Conservation (phyloP, 306 rosid species). For the Dryas alaskensis region DNA sequence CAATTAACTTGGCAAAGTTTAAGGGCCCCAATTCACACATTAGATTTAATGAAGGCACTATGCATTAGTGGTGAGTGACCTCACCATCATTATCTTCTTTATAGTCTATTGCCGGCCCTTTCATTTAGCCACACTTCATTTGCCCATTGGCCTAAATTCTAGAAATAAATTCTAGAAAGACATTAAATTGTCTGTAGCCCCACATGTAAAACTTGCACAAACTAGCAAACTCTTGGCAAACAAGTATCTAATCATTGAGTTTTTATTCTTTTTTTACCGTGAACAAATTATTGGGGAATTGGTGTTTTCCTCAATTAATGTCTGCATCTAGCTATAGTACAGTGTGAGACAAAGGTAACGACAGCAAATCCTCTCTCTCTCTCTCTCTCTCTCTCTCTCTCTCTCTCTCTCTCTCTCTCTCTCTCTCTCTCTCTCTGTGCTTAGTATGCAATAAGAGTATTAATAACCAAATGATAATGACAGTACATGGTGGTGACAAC, state of each 20-base stretch:
- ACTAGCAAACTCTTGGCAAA: conserved; percentile 5
- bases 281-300: not conserved
- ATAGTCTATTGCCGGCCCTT: not conserved
- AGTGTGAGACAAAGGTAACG: conserved; percentile 22
- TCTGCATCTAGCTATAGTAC: not conserved
- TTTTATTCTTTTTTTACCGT: not conserved
- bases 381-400: not conserved
- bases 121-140: conserved; percentile 20
- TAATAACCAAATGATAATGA: not conserved
- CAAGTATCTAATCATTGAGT: conserved; percentile 21
- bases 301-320: conserved; percentile 8
- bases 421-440: not conserved
- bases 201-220: conserved; percentile 11
- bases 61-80: conserved; percentile 36
- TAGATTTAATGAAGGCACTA: conserved; percentile 29
- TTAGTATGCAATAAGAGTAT: not conserved
- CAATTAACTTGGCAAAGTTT: conserved; percentile 18
- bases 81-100: conserved; percentile 34
- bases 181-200: conserved; percentile 31
- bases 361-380: not conserved
- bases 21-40: conserved; percentile 20
- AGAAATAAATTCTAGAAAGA: conserved; percentile 7
- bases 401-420: not conserved
- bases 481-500: not conserved
- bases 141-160: conserved; percentile 13